phyloP scores from a whole-genome alignment of 257 asterid species.

The Verbena officinalis region DNA sequence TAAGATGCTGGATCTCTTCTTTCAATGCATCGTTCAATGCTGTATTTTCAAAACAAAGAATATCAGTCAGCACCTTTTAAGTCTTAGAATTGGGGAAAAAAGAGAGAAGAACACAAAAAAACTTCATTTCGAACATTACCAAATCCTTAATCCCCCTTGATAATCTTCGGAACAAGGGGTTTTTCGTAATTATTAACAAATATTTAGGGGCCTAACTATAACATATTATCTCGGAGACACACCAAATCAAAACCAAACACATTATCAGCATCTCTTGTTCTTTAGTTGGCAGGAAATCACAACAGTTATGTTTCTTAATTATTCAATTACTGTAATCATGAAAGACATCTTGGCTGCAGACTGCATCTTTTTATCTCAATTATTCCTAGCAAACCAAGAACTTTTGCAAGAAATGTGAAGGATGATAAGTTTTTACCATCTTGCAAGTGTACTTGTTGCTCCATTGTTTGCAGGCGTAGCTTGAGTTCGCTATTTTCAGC shows the following conservation, averaged over 20 bases:
- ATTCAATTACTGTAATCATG: slow-evolving; percentile 9
- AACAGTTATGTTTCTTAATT: no score
- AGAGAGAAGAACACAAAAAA: no score
- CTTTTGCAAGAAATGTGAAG: slow-evolving; percentile 18
- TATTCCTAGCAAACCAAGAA: slow-evolving; percentile 10
- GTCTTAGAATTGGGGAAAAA: not conserved
- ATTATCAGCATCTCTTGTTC: slow-evolving; percentile 10
- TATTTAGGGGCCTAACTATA: no score
- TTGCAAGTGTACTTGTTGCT: slow-evolving; percentile 94
- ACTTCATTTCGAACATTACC: no score
- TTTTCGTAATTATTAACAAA: no score
- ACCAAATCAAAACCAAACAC: no score
- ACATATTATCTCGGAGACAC: no score
- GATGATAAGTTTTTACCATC: slow-evolving; percentile 62
- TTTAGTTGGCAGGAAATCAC: no score
- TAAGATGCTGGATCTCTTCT: slow-evolving; percentile 88
- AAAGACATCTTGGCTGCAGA: slow-evolving; percentile 6
- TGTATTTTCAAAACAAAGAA: slow-evolving; percentile 32
- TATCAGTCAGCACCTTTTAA: slow-evolving; percentile 1
- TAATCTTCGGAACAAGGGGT: no score
- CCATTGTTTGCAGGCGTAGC: slow-evolving; percentile 88
- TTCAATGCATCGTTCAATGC: slow-evolving; percentile 89
- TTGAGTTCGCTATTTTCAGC: slow-evolving; percentile 92
- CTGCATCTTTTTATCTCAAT: slow-evolving; percentile 8
- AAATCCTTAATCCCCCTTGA: no score